phyloP scores from a whole-genome alignment of 179 eudicot species.

The Silene noctiflora region DNA sequence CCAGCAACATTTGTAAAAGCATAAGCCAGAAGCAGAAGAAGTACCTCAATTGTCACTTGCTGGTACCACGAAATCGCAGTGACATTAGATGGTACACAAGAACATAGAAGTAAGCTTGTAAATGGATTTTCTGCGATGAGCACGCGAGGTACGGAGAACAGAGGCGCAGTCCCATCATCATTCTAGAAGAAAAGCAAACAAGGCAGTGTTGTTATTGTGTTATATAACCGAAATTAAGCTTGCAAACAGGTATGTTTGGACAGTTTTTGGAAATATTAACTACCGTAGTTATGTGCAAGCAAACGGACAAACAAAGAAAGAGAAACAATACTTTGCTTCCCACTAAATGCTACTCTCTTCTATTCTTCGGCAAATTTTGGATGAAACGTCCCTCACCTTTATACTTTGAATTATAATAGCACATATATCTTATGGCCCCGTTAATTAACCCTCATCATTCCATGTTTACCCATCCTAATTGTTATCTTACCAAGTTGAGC shows the following conservation, averaged over 20 bases:
- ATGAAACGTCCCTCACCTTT: no score
- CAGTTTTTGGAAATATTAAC: background rate
- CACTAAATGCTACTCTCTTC: background rate
- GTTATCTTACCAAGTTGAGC: no score
- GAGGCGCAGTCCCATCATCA: conserved; percentile 60
- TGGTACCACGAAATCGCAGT: conserved; percentile 64
- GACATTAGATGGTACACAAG: conserved; percentile 45
- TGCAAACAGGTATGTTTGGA: background rate
- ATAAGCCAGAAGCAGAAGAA: background rate
- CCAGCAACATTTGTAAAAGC: background rate
- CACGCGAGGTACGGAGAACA: conserved; percentile 80
- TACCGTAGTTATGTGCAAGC: background rate
- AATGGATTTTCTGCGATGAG: conserved; percentile 79
- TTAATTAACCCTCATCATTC: no score
- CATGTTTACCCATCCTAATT: no score
- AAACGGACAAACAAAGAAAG: conserved; percentile 3
- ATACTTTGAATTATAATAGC: no score
- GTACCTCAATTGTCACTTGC: conserved; percentile 72
- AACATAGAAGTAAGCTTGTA: conserved; percentile 78
- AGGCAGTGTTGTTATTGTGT: background rate
- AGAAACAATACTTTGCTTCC: conserved; percentile 8
- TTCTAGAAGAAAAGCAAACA: conserved; percentile 36
- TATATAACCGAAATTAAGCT: no score
- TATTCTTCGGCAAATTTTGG: no score
- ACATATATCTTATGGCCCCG: no score